Evolutionary conservation across 2,329 filamentous ascomycete species (phyloP).

Genomic region (Dactylellina cionopaga): DNA sequence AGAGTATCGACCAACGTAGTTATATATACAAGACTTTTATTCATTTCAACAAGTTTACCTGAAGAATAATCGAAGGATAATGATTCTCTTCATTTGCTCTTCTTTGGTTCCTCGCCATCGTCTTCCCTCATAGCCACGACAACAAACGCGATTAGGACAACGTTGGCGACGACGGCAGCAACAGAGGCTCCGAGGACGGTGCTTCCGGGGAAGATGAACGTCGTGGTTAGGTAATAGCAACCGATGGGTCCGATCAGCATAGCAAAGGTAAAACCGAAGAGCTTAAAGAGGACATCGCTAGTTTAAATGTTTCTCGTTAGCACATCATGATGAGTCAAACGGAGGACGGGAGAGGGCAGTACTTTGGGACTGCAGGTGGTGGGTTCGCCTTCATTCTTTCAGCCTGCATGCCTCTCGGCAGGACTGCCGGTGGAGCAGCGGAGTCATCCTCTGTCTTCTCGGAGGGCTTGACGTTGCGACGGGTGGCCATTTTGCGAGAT

Average conservation of each 20-base stretch:
- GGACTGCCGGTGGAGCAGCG: conserved; percentile 64
- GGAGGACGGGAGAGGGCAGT: conserved; percentile 69
- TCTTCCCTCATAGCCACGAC: conserved; percentile 93
- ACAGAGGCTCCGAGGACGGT: conserved; percentile 61
- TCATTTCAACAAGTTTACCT: too few relatives aligned
- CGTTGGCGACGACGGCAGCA: conserved; percentile 89
- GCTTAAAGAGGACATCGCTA: conserved; percentile 88
- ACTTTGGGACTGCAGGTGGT: conserved; percentile 70
- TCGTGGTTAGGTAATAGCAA: conserved; percentile 84
- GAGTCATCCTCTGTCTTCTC: conserved; percentile 74
- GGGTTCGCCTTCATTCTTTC: conserved; percentile 70
- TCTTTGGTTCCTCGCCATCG: conserved; percentile 66
- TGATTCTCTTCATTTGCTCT: conserved; percentile 62
- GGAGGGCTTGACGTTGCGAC: conserved; percentile 69
- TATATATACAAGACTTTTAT: neutral
- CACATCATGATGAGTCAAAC: neutral
- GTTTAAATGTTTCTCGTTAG: neutral
- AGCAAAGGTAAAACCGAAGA: conserved; percentile 87
- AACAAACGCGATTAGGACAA: conserved; percentile 89
- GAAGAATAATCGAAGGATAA: neutral
- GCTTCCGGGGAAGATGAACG: conserved; percentile 79
- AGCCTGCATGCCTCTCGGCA: conserved; percentile 58
- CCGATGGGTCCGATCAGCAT: conserved; percentile 90
- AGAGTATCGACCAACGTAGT: neutral
- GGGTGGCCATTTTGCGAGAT: conserved; percentile 72